These are phyloP conservation scores for Euphorbia pulcherrima DNA, from an alignment of 345 rosid genomes.

Conservation along the genomic window DNA sequence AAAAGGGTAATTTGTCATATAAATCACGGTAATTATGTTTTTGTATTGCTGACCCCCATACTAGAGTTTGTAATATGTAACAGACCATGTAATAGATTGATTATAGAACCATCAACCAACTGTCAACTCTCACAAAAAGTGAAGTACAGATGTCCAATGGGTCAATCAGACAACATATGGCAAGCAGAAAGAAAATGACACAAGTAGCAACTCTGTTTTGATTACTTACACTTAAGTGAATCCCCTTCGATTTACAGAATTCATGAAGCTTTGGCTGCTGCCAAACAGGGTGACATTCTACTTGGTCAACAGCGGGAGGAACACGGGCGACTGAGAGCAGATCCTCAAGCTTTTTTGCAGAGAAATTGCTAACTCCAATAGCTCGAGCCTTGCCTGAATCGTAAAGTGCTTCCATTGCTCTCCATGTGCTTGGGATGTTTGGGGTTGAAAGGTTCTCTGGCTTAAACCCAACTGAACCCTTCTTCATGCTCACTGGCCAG, in stretches of 20 bases:
- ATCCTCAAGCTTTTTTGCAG: conserved; percentile 46
- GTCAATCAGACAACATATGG: too few relatives aligned
- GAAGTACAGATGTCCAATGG: too few relatives aligned
- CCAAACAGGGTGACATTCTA: conserved; percentile 62
- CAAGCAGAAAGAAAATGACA: not conserved
- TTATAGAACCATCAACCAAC: too few relatives aligned
- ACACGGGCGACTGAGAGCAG: conserved; percentile 26
- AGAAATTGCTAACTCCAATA: conserved; percentile 61
- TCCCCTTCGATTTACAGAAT: conserved; percentile 53
- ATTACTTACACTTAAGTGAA: conserved; percentile 54
- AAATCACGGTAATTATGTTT: too few relatives aligned
- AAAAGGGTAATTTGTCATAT: too few relatives aligned
- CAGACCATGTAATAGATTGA: too few relatives aligned
- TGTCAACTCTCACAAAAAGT: too few relatives aligned
- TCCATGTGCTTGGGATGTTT: conserved; percentile 55
- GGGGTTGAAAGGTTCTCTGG: conserved; percentile 45
- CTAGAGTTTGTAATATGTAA: too few relatives aligned
- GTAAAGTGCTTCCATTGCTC: conserved; percentile 59
- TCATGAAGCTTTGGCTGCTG: conserved; percentile 50
- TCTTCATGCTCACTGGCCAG: conserved; percentile 29
- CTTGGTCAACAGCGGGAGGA: conserved; percentile 47
- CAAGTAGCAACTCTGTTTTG: not conserved
- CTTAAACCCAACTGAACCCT: conserved; percentile 31
- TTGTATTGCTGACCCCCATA: too few relatives aligned
- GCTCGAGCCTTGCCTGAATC: conserved; percentile 59